Percentiles rank a stretch among this genome's conserved stretches.
These are phyloP conservation scores for Lachnellula occidentalis DNA, from an alignment of 2,329 filamentous ascomycete genomes.

Conservation along the genomic window DNA sequence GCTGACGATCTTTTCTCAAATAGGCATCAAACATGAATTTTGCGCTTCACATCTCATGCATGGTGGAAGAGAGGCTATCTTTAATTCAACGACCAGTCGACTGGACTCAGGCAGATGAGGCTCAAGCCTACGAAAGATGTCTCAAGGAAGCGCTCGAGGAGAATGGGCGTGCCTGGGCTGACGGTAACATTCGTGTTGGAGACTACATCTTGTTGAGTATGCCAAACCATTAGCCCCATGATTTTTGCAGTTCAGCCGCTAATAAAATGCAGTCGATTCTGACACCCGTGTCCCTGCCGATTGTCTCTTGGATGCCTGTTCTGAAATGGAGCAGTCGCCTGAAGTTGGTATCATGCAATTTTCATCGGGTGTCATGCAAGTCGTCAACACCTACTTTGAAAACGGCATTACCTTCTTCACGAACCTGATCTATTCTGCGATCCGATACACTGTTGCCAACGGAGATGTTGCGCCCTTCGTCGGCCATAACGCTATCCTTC, in stretches of 20 bases:
- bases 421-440: conserved; percentile 70
- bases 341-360: conserved; percentile 77
- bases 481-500: conserved; percentile 72
- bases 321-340: conserved; percentile 74
- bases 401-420: conserved; percentile 68
- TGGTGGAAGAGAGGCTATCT: conserved; percentile 64
- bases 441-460: conserved; percentile 70
- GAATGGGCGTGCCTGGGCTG: conserved; percentile 50
- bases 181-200: conserved; percentile 53
- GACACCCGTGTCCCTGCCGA: conserved; percentile 74
- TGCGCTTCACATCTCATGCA: conserved; percentile 60
- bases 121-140: conserved; percentile 57
- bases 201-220: conserved; percentile 66
- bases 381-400: conserved; percentile 68
- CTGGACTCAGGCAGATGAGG: conserved; percentile 67
- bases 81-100: conserved; percentile 49
- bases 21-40: conserved; percentile 73
- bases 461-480: conserved; percentile 75
- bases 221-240: conserved; percentile 16
- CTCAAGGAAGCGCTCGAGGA: conserved; percentile 62
- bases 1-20: conserved; percentile 42
- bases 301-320: conserved; percentile 72
- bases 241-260: conserved; percentile 8
- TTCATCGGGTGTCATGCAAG: conserved; percentile 73
- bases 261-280: conserved; percentile 51